Evolutionary conservation across 2,329 filamentous ascomycete genomes (phyloP).

Genomic region (Aspergillus fischeri): DNA sequence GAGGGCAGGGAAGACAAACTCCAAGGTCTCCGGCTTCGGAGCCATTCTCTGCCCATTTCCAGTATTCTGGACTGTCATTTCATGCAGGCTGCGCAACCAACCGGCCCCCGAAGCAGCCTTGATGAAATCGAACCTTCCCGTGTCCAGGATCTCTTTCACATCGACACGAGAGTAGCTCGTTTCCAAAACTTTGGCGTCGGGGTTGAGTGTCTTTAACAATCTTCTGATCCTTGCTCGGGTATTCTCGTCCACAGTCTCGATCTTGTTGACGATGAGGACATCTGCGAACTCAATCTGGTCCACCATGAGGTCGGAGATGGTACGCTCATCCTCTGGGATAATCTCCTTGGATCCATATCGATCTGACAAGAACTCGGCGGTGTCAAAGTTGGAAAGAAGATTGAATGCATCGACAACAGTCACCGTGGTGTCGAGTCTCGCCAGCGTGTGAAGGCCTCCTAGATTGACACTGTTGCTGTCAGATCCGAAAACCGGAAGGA

Average conservation of each 20-base stretch:
- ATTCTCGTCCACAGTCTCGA: slow-evolving; percentile 54
- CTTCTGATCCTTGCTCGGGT: slow-evolving; percentile 48
- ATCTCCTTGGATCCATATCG: slow-evolving; percentile 58
- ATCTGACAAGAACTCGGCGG: slow-evolving; percentile 62
- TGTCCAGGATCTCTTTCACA: slow-evolving; percentile 61
- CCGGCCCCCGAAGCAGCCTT: slow-evolving; percentile 62
- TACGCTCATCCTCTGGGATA: slow-evolving; percentile 64
- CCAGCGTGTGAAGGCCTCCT: slow-evolving; percentile 63
- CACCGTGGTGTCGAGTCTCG: slow-evolving; percentile 65
- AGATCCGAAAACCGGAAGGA: slow-evolving; percentile 10
- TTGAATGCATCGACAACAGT: slow-evolving; percentile 72
- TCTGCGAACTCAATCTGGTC: slow-evolving; percentile 77
- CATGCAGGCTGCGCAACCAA: slow-evolving; percentile 67
- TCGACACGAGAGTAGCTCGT: slow-evolving; percentile 57
- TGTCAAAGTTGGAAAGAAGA: slow-evolving; percentile 68
- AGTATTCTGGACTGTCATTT: slow-evolving; percentile 61
- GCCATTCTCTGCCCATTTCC: slow-evolving; percentile 53
- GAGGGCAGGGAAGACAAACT: slow-evolving; percentile 38
- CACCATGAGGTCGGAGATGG: slow-evolving; percentile 70
- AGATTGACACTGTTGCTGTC: slow-evolving; percentile 42
- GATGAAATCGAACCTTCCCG: slow-evolving; percentile 61
- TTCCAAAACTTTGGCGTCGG: slow-evolving; percentile 61
- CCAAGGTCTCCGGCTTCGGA: slow-evolving; percentile 67
- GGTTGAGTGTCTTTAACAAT: slow-evolving; percentile 61
- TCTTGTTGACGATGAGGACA: slow-evolving; percentile 68